phyloP scores from a whole-genome alignment of 352 stramenopile species.

The Phytophthora podocarpi region DNA sequence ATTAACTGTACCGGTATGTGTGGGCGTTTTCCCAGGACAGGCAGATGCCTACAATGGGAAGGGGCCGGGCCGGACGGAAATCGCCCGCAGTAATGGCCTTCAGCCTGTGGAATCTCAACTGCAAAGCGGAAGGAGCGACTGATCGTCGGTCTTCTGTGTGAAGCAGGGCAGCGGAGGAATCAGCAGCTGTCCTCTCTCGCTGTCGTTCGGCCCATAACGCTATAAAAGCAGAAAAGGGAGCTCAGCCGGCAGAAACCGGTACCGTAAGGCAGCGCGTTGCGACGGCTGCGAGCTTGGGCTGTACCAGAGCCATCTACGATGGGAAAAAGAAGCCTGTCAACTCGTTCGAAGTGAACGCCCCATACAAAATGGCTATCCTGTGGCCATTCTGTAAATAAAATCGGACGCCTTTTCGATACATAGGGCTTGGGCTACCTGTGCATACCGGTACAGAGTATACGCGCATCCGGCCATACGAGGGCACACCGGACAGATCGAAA shows the following conservation, averaged over 20 bases:
- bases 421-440: background rate
- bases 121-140: background rate
- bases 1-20: no score
- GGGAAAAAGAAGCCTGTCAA: conserved; percentile 3
- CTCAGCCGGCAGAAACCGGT: conserved; percentile 9
- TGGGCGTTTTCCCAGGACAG: conserved; percentile 1
- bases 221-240: conserved; percentile 23
- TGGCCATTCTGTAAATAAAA: no score
- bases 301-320: conserved; percentile 13
- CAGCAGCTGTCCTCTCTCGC: conserved; percentile 5
- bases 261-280: conserved; percentile 6
- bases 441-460: background rate
- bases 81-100: conserved; percentile 7
- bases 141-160: conserved; percentile 7
- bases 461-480: background rate
- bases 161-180: conserved; percentile 2
- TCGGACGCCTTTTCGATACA: conserved; percentile 7
- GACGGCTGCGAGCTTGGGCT: background rate
- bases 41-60: conserved; percentile 18
- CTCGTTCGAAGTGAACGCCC: no score
- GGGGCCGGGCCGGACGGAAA: conserved; percentile 2
- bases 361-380: conserved; percentile 4
- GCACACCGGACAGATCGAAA: no score
- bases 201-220: conserved; percentile 20
- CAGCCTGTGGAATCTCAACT: conserved; percentile 9